Percentiles rank a stretch among this genome's conserved stretches.
These are phyloP conservation scores for Blastomyces parvus DNA, from an alignment of 2,329 filamentous ascomycete genomes.

Conservation along the genomic window DNA sequence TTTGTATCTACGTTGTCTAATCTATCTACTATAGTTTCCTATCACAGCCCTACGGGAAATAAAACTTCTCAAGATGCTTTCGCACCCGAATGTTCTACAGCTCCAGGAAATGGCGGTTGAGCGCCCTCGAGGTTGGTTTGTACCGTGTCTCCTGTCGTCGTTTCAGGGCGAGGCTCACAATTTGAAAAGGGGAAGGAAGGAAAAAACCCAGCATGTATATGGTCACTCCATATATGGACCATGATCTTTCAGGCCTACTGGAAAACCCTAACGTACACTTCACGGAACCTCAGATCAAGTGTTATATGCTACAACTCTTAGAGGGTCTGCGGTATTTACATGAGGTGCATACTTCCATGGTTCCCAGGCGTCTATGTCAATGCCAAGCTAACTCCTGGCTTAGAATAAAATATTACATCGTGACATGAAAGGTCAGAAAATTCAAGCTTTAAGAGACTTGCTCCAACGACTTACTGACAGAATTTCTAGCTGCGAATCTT, in stretches of 20 bases:
- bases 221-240: constrained; percentile 98
- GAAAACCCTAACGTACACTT: constrained; percentile 89
- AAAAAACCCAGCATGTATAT: constrained; percentile 85
- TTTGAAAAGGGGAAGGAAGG: constrained; percentile 56
- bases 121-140: constrained; percentile 46
- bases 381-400: constrained; percentile 22
- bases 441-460: background rate
- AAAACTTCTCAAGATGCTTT: constrained; percentile 92
- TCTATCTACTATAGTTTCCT: constrained; percentile 56
- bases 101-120: constrained; percentile 97
- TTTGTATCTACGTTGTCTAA: constrained; percentile 5
- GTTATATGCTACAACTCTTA: constrained; percentile 88
- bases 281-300: constrained; percentile 87
- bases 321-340: constrained; percentile 86
- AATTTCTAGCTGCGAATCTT: constrained; percentile 65
- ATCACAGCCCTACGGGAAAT: constrained; percentile 96
- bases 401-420: constrained; percentile 75
- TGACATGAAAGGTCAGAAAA: constrained; percentile 68
- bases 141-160: background rate
- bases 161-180: constrained; percentile 8
- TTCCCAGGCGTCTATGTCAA: background rate
- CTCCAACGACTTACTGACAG: background rate
- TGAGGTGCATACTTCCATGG: constrained; percentile 41
- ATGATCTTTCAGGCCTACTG: constrained; percentile 92
- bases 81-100: constrained; percentile 75